Evolutionary conservation across 1,139 yeast genomes (phyloP).

Genomic region (Hansenula sp.): DNA sequence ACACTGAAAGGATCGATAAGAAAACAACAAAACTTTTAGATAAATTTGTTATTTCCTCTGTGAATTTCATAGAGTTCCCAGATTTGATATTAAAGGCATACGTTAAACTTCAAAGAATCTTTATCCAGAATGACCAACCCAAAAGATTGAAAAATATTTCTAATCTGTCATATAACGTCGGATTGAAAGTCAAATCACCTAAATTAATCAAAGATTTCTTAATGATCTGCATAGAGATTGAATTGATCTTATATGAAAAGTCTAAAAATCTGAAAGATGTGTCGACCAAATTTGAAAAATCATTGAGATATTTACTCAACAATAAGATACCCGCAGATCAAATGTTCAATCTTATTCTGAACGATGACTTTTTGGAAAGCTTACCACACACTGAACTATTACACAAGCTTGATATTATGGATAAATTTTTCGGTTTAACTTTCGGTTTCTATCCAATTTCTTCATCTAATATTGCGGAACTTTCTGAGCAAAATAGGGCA

Average conservation of each 20-base stretch:
- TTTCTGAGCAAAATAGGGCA: conserved; percentile 15
- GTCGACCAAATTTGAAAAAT: conserved; percentile 15
- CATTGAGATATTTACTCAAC: conserved; percentile 20
- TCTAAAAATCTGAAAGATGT: conserved; percentile 5
- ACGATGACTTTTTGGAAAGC: conserved; percentile 9
- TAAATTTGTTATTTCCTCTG: conserved; percentile 8
- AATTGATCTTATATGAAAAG: conserved; percentile 5
- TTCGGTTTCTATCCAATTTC: conserved; percentile 7
- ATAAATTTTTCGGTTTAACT: conserved; percentile 8
- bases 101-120: conserved; percentile 4
- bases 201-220: conserved; percentile 5
- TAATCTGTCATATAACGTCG: conserved; percentile 27
- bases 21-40: conserved; percentile 10
- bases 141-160: conserved; percentile 28
- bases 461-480: background rate
- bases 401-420: conserved; percentile 13
- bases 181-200: conserved; percentile 13
- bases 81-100: conserved; percentile 8
- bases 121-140: conserved; percentile 14
- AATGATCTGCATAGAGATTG: conserved; percentile 8
- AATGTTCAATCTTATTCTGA: conserved; percentile 7
- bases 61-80: conserved; percentile 3
- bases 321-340: conserved; percentile 21
- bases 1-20: conserved; percentile 3
- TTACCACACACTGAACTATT: conserved; percentile 10